Evolutionary conservation across 768 basidiomycete genomes (phyloP).

Genomic region (Wakefieldia striispora): DNA sequence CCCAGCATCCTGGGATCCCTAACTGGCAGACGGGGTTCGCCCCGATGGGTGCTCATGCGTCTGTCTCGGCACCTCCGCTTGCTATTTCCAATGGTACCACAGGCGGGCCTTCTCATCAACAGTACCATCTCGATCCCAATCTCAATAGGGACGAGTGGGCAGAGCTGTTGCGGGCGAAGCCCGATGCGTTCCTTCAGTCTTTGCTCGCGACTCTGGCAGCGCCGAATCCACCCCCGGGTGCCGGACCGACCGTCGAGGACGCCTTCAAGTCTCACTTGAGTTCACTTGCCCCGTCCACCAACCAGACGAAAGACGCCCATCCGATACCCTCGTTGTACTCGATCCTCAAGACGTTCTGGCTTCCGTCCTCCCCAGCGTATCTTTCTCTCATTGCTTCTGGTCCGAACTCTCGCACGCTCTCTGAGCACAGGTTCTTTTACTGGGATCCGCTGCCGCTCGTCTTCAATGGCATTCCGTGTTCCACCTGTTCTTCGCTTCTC

Average conservation of each 20-base stretch:
- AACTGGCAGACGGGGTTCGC: slow-evolving; percentile 31
- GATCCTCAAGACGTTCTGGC: slow-evolving; percentile 80
- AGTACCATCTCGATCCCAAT: slow-evolving; percentile 47
- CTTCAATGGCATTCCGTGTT: slow-evolving; percentile 79
- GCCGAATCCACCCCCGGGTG: slow-evolving; percentile 59
- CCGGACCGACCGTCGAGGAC: slow-evolving; percentile 67
- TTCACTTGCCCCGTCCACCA: slow-evolving; percentile 53
- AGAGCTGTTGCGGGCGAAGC: slow-evolving; percentile 52
- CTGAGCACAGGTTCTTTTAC: slow-evolving; percentile 78
- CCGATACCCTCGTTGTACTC: slow-evolving; percentile 71
- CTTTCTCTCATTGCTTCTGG: slow-evolving; percentile 71
- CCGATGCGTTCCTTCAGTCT: slow-evolving; percentile 53
- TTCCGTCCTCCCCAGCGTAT: slow-evolving; percentile 75
- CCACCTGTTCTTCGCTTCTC: slow-evolving; percentile 58
- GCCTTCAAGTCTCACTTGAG: slow-evolving; percentile 76
- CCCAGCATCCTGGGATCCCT: slow-evolving; percentile 32
- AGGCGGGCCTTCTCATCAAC: slow-evolving; percentile 21
- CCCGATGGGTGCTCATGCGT: slow-evolving; percentile 22
- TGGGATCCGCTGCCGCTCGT: slow-evolving; percentile 85
- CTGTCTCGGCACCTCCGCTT: slow-evolving; percentile 32
- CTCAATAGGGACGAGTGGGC: slow-evolving; percentile 65
- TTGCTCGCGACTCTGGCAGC: slow-evolving; percentile 58
- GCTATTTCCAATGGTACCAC: slow-evolving; percentile 31
- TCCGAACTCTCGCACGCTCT: slow-evolving; percentile 65
- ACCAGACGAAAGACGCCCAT: slow-evolving; percentile 42